These are phyloP conservation scores for Acer negundo DNA, from an alignment of 345 rosid species.

Conservation along the genomic window DNA sequence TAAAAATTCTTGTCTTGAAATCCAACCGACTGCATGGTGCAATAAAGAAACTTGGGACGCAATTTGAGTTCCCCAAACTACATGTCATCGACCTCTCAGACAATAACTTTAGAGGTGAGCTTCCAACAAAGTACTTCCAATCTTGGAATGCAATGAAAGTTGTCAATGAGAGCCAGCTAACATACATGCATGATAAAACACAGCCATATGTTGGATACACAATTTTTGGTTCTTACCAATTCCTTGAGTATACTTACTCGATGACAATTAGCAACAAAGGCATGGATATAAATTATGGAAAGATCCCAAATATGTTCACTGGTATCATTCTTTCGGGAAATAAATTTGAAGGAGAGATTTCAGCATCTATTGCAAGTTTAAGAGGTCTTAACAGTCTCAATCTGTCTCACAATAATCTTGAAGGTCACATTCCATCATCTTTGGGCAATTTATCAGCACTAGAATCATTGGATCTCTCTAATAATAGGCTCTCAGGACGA, in stretches of 20 bases:
- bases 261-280: conserved; percentile 23
- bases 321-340: conserved; percentile 28
- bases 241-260: background rate
- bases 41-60: background rate
- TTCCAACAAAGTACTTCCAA: background rate
- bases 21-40: background rate
- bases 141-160: background rate
- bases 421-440: conserved; percentile 15
- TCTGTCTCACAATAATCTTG: conserved; percentile 31
- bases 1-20: background rate
- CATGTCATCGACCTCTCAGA: background rate
- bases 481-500: conserved; percentile 11
- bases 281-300: background rate
- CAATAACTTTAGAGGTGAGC: too few relatives aligned
- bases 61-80: background rate
- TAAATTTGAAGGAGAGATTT: conserved; percentile 23
- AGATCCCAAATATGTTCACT: background rate
- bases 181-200: too few relatives aligned
- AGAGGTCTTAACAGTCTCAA: conserved; percentile 6
- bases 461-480: conserved; percentile 32
- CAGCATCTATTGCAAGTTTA: conserved; percentile 2
- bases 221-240: too few relatives aligned
- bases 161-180: background rate
- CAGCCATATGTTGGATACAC: too few relatives aligned
- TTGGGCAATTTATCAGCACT: conserved; percentile 6